Conservation (phyloP, 345 rosid species). For the Salix caprea region DNA sequence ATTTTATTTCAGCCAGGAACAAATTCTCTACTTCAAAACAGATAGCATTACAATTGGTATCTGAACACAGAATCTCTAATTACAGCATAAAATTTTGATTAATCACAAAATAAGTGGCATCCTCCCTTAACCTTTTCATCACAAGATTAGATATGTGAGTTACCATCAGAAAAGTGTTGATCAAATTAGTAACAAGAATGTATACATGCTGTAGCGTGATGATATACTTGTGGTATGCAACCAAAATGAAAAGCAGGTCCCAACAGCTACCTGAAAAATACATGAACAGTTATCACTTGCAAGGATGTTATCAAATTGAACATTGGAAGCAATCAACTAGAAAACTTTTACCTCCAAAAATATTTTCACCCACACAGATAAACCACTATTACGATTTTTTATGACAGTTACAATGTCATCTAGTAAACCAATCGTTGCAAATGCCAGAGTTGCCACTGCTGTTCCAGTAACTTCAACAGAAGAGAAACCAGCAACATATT, state of each 20-base stretch:
- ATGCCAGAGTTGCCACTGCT: constrained; percentile 57
- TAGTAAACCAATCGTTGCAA: constrained; percentile 64
- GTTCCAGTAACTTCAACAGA: constrained; percentile 71
- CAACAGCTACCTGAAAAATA: constrained; percentile 58
- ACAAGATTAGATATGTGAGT: constrained; percentile 65
- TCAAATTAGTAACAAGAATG: constrained; percentile 79
- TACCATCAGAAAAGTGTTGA: constrained; percentile 69
- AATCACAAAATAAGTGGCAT: background rate
- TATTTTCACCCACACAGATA: constrained; percentile 51
- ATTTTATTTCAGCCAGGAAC: too few relatives aligned
- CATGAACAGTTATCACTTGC: constrained; percentile 13
- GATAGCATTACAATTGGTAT: background rate
- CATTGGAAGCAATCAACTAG: background rate
- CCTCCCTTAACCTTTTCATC: constrained; percentile 22
- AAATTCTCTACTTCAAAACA: background rate
- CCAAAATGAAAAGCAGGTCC: constrained; percentile 74
- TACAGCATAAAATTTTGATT: background rate
- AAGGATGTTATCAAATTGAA: constrained; percentile 5
- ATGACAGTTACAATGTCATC: constrained; percentile 55
- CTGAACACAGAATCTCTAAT: background rate
- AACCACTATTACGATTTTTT: constrained; percentile 38
- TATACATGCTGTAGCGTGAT: constrained; percentile 98
- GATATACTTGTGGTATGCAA: constrained; percentile 56
- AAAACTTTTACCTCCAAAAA: constrained; percentile 53
- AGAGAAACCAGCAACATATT: constrained; percentile 45